Conservation (phyloP, 306 rosid genomes). For the Lathyrus tuberosus region DNA sequence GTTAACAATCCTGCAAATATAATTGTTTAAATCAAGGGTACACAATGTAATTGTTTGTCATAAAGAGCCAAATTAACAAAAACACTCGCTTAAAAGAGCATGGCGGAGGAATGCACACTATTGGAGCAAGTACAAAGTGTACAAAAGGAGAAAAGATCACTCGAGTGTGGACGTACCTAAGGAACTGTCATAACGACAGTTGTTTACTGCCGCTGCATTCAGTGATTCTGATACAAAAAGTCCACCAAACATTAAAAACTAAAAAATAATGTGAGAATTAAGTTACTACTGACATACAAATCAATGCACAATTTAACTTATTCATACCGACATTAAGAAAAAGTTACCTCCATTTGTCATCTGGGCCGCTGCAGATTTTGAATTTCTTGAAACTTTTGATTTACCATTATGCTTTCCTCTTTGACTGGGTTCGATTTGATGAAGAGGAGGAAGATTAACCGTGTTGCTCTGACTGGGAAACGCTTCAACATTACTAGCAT, state of each 20-base stretch:
- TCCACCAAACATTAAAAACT: neutral
- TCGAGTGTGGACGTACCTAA: constrained; percentile 59
- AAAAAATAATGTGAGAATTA: constrained; percentile 16
- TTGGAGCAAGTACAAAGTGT: too few species aligned
- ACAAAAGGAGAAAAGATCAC: neutral
- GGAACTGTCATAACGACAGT: constrained; percentile 79
- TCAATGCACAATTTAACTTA: constrained; percentile 9
- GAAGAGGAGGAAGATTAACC: constrained; percentile 33
- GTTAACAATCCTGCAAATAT: constrained; percentile 75
- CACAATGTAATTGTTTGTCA: constrained; percentile 23
- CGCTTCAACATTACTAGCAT: constrained; percentile 35
- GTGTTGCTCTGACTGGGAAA: constrained; percentile 31
- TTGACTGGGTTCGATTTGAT: constrained; percentile 36
- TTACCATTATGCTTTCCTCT: constrained; percentile 46
- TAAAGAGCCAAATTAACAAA: constrained; percentile 28
- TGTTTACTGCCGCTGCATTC: constrained; percentile 42
- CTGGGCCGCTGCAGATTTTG: constrained; percentile 47
- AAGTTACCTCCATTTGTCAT: constrained; percentile 44
- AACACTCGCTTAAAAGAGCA: constrained; percentile 1
- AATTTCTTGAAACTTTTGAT: constrained; percentile 51
- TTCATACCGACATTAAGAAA: too few species aligned
- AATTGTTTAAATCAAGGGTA: neutral
- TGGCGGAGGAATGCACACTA: too few species aligned
- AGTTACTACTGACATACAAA: constrained; percentile 11
- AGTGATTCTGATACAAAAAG: constrained; percentile 45